Base-by-base conservation (phyloP, 2,329 filamentous ascomycete genomes). In the Colletotrichum magnum region DNA sequence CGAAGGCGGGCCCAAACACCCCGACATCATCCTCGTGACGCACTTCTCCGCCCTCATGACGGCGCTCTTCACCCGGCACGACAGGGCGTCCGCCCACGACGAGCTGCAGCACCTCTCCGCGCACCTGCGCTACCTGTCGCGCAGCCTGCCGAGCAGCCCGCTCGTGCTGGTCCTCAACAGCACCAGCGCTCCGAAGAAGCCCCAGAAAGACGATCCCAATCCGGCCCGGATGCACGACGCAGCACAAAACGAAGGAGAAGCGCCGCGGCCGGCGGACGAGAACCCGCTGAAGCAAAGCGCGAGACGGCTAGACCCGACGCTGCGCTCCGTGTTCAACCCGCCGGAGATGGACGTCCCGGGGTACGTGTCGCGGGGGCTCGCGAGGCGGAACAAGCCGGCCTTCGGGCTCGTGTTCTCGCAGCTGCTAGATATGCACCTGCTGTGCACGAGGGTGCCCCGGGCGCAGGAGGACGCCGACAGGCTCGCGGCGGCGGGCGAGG, bases 101-200 rank as follows among this genome's bases (percentile, higher is more conserved):
- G 77, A 79, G 13, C 78, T 89, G n/a, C 80, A 83, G 41, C 77
- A 80, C n/a, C 82, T 90, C 24, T 81, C 83, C 28, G 79, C 77
- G 4, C 83, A 80, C 54, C 78, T 90, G 13, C 82, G 83, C 21
- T 76, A 79, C 68, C 77, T 89, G 7, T 78, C 86, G 1, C 82
- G 80, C 36, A 81, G 76, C 9, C 71, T 82, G 24, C 64, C 78
- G 7, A 78, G 79, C 12, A 80, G 77, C 13, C 83, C 87, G 1
- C 80, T 90, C 6, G 78, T 89, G 36, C 76, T 90, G 67, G 77
- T 90, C 2, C 81, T 89, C 64, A 90, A 90, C 78, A 83, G 84
- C 0, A 87, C 85, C 1, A 81, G 77, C 6, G 75, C 75, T 1
- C 45, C 67, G 7, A 69, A 69, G 16, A 64, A 51, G 48, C 68